Percentiles rank a stretch among this genome's conserved stretches.
Evolutionary conservation across 495 filamentous ascomycete genomes (phyloP).

Genomic region (Hyaloscypha variabilis): DNA sequence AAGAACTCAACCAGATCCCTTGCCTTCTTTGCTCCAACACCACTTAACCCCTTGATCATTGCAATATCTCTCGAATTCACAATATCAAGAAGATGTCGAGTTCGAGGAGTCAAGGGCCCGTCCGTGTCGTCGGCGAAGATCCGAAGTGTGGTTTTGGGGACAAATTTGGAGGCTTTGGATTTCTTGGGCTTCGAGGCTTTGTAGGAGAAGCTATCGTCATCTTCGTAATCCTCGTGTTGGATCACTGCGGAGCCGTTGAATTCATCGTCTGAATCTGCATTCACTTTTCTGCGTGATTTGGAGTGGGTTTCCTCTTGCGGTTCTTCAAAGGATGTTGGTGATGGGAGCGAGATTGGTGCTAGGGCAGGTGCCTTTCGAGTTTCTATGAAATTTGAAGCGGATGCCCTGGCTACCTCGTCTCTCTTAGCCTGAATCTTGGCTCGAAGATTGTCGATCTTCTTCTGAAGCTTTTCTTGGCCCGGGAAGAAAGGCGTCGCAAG

Average conservation of each 20-base stretch:
- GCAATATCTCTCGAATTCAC: slow-evolving; percentile 83
- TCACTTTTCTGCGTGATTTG: slow-evolving; percentile 14
- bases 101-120: slow-evolving; percentile 61
- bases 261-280: slow-evolving; percentile 28
- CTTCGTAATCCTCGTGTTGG: slow-evolving; percentile 45
- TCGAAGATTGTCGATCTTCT: slow-evolving; percentile 74
- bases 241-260: slow-evolving; percentile 41
- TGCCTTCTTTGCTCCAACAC: slow-evolving; percentile 67
- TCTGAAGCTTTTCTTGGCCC: slow-evolving; percentile 74
- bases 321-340: slow-evolving; percentile 21
- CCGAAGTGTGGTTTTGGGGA: slow-evolving; percentile 27
- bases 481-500: slow-evolving; percentile 85
- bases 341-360: slow-evolving; percentile 23
- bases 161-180: slow-evolving; percentile 20
- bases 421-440: slow-evolving; percentile 56
- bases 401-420: slow-evolving; percentile 24
- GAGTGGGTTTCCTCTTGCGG: not conserved
- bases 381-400: slow-evolving; percentile 10
- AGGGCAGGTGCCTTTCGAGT: slow-evolving; percentile 17
- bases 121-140: slow-evolving; percentile 27
- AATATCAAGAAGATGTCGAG: slow-evolving; percentile 72
- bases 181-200: slow-evolving; percentile 32
- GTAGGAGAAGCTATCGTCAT: slow-evolving; percentile 44
- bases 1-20: slow-evolving; percentile 63
- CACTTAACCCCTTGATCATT: slow-evolving; percentile 72